Evolutionary conservation across 179 eudicot genomes (phyloP).

Genomic region (Amaranthus tricolor): DNA sequence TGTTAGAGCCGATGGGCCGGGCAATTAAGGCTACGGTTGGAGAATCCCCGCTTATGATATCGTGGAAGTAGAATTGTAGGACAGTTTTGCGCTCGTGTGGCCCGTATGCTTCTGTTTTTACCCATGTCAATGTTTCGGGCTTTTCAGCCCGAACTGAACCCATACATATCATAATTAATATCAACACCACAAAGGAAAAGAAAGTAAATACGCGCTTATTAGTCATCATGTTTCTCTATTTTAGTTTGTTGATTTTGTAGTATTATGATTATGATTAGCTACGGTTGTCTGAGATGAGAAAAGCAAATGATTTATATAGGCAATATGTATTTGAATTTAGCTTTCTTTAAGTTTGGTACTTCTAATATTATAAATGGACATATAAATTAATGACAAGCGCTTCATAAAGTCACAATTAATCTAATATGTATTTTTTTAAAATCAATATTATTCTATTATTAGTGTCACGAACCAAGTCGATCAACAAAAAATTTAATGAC

Average conservation of each 20-base stretch:
- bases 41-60: constrained; percentile 15
- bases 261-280: not conserved
- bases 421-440: too few species aligned
- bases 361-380: too few species aligned
- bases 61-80: constrained; percentile 30
- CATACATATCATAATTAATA: not conserved
- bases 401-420: too few species aligned
- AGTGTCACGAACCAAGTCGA: too few species aligned
- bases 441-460: too few species aligned
- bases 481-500: too few species aligned
- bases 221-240: constrained; percentile 1
- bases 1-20: not conserved
- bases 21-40: constrained; percentile 13
- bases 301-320: too few species aligned
- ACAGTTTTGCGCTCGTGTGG: constrained; percentile 10
- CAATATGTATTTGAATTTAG: too few species aligned
- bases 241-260: not conserved
- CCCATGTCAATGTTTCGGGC: constrained; percentile 15
- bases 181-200: not conserved
- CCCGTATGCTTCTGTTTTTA: constrained; percentile 1
- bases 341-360: too few species aligned
- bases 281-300: too few species aligned
- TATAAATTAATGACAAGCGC: too few species aligned
- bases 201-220: not conserved
- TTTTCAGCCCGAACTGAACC: not conserved